Percentiles rank a stretch among this genome's conserved stretches.
Conservation (phyloP, 2,329 filamentous ascomycete genomes). For the Diaporthe longicolla region DNA sequence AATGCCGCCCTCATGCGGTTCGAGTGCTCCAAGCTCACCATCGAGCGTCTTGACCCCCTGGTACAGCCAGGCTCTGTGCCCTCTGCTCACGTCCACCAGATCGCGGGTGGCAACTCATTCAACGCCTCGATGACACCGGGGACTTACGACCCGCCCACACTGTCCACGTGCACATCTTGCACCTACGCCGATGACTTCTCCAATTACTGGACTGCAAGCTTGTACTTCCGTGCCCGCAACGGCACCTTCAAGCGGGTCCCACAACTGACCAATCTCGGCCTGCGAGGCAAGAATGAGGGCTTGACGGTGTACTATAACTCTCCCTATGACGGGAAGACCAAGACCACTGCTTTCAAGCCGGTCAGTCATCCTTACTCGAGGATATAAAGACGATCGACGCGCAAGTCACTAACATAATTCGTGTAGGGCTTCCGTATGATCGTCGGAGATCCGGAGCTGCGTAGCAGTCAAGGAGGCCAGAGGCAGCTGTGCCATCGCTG, state of each 20-base stretch:
- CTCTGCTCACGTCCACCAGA: slow-evolving; percentile 34
- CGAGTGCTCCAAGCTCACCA: slow-evolving; percentile 45
- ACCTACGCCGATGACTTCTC: slow-evolving; percentile 35
- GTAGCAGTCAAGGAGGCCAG: slow-evolving; percentile 23
- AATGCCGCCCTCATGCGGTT: slow-evolving; percentile 24
- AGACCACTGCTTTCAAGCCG: slow-evolving; percentile 59
- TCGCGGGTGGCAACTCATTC: slow-evolving; percentile 32
- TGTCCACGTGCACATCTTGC: slow-evolving; percentile 41
- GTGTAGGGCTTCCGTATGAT: slow-evolving; percentile 62
- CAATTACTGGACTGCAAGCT: slow-evolving; percentile 38
- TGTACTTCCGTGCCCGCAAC: slow-evolving; percentile 43
- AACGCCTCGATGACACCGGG: slow-evolving; percentile 33
- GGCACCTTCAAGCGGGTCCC: slow-evolving; percentile 49
- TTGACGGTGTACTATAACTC: slow-evolving; percentile 61
- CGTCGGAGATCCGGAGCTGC: slow-evolving; percentile 54
- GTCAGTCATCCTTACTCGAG: too few species aligned
- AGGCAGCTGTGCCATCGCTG: slow-evolving; percentile 50
- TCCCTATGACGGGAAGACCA: slow-evolving; percentile 46
- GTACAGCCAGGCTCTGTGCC: slow-evolving; percentile 32
- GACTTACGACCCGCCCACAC: slow-evolving; percentile 35
- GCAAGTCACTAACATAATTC: slow-evolving; percentile 10
- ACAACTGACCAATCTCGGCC: slow-evolving; percentile 47
- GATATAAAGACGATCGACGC: too few species aligned
- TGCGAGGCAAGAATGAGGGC: slow-evolving; percentile 51
- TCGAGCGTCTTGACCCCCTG: slow-evolving; percentile 49